Evolutionary conservation across 208 protist genomes (phyloP).

Genomic region (Trypanosoma rangeli): DNA sequence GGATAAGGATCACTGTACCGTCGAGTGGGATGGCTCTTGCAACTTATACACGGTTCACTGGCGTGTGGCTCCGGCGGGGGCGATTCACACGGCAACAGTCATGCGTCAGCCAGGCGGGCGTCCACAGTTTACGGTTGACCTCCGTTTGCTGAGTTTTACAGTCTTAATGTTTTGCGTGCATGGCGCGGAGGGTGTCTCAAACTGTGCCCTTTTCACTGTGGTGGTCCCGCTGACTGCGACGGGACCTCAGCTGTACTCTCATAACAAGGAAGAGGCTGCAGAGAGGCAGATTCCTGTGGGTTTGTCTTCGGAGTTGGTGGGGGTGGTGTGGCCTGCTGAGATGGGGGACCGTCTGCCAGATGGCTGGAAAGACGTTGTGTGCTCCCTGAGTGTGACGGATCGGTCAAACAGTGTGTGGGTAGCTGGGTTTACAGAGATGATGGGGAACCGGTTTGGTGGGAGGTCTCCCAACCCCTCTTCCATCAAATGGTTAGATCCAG

Average conservation of each 20-base stretch:
- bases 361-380: not conserved
- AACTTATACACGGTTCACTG: constrained; percentile 14
- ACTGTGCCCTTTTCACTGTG: constrained; percentile 17
- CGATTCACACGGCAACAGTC: constrained; percentile 12
- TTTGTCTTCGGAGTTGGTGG: not conserved
- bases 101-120: not conserved
- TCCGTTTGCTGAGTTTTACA: not conserved
- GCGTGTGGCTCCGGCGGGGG: constrained; percentile 13
- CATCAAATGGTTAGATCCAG: constrained; percentile 24
- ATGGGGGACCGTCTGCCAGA: not conserved
- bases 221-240: constrained; percentile 11
- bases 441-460: not conserved
- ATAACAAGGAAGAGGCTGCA: not conserved
- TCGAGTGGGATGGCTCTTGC: constrained; percentile 28
- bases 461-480: not conserved
- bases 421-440: constrained; percentile 12
- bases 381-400: constrained; percentile 14
- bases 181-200: constrained; percentile 14
- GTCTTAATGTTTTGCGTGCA: constrained; percentile 26
- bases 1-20: constrained; percentile 5
- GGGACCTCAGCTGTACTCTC: not conserved
- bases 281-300: not conserved
- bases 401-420: constrained; percentile 2
- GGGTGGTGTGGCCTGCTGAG: not conserved
- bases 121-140: constrained; percentile 13